A percentile compares a stretch with the other conserved stretches of the same genome.
Conservation (phyloP, 73 alveolate species). For the Symbiodinium natans region DNA sequence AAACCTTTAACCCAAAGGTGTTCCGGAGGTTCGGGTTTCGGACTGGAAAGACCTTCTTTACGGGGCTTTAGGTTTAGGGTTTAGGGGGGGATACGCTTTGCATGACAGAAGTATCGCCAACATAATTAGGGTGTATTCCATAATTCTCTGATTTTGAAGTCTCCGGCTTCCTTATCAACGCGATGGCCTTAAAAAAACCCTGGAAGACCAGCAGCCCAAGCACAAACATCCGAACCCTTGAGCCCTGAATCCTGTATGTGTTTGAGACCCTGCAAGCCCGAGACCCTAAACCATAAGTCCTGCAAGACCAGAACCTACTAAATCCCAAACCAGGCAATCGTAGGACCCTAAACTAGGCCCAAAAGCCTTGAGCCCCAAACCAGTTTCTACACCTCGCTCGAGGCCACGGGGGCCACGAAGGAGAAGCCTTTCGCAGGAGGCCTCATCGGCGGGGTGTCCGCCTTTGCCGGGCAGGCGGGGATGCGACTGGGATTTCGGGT, state of each 20-base stretch:
- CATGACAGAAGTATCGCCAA: background rate
- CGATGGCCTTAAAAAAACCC: background rate
- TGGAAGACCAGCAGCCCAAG: no score
- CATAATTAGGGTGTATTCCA: background rate
- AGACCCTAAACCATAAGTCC: background rate
- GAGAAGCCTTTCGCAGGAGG: slow-evolving; percentile 66
- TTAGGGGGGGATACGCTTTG: background rate
- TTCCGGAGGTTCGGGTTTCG: background rate
- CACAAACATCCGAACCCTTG: no score
- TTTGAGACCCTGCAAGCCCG: background rate
- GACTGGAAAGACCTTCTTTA: background rate
- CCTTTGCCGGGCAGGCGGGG: slow-evolving; percentile 55
- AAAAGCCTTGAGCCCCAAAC: background rate
- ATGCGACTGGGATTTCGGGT: background rate
- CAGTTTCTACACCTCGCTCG: background rate
- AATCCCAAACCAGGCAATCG: background rate
- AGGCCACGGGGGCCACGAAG: background rate
- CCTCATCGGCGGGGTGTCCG: slow-evolving; percentile 72
- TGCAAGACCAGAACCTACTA: no score
- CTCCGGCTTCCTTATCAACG: background rate
- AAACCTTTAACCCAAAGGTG: background rate
- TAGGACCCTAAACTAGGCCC: background rate
- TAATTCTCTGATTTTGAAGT: background rate
- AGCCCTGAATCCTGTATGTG: background rate
- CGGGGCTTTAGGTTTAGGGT: background rate